These are phyloP conservation scores for Verticillium tricorpus DNA, from an alignment of 2,329 filamentous ascomycete species.

Conservation along the genomic window DNA sequence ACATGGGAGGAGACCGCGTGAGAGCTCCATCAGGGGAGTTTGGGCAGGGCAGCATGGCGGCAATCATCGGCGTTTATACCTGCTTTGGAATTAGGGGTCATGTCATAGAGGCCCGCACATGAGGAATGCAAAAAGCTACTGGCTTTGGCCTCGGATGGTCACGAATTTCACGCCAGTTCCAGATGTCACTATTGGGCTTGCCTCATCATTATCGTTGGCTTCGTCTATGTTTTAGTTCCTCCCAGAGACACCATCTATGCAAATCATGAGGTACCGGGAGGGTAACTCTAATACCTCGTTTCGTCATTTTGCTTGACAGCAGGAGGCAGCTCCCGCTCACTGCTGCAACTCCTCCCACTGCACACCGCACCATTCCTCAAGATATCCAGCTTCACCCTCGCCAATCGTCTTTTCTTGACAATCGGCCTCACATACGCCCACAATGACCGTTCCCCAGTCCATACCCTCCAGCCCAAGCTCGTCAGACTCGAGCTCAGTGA, in stretches of 20 bases:
- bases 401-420: conserved; percentile 59
- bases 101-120: conserved; percentile 5
- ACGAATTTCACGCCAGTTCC: not conserved
- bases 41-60: conserved; percentile 13
- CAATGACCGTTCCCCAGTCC: conserved; percentile 94
- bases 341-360: conserved; percentile 83
- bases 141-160: not conserved
- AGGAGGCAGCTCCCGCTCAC: not conserved
- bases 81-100: conserved; percentile 14
- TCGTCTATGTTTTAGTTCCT: not conserved
- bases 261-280: not conserved
- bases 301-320: not conserved
- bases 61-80: conserved; percentile 15
- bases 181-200: not conserved
- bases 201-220: not conserved
- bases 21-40: conserved; percentile 16
- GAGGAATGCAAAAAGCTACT: conserved; percentile 3
- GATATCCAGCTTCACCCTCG: conserved; percentile 65
- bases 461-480: conserved; percentile 74
- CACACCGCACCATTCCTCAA: conserved; percentile 96
- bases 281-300: not conserved
- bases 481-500: conserved; percentile 73
- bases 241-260: not conserved
- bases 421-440: conserved; percentile 78
- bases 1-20: conserved; percentile 79